Conservation (phyloP, 1,139 yeast genomes). For the Kazachstania sp. region DNA sequence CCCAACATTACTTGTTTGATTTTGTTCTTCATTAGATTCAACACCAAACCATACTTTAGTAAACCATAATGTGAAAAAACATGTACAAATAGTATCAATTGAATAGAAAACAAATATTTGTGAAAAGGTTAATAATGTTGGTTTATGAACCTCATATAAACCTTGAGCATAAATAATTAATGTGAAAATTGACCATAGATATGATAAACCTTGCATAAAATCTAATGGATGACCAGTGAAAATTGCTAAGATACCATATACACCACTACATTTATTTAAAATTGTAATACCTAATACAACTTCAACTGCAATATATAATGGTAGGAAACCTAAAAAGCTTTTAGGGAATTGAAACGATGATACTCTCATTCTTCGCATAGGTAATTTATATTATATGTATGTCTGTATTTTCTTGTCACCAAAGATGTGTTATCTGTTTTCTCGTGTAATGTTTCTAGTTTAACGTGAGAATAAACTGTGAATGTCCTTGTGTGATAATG, state of each 20-base stretch:
- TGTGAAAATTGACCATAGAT: constrained; percentile 53
- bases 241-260: constrained; percentile 76
- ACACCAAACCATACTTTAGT: constrained; percentile 64
- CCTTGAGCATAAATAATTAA: constrained; percentile 65
- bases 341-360: constrained; percentile 4
- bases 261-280: constrained; percentile 82
- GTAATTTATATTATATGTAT: too few relatives aligned
- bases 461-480: too few relatives aligned
- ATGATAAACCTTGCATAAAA: constrained; percentile 75
- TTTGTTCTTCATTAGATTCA: constrained; percentile 20
- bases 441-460: too few relatives aligned
- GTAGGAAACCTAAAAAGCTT: constrained; percentile 37
- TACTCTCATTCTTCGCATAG: neutral
- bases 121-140: constrained; percentile 45
- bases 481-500: too few relatives aligned
- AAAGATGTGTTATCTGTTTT: too few relatives aligned
- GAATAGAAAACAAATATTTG: constrained; percentile 56
- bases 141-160: constrained; percentile 40
- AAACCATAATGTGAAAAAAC: constrained; percentile 66
- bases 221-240: constrained; percentile 85
- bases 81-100: constrained; percentile 58
- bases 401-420: too few relatives aligned
- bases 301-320: constrained; percentile 84
- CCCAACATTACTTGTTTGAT: too few relatives aligned
- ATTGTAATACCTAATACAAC: constrained; percentile 68